Base-by-base conservation (phyloP, 768 basidiomycete genomes). In the Hericium erinaceus region DNA sequence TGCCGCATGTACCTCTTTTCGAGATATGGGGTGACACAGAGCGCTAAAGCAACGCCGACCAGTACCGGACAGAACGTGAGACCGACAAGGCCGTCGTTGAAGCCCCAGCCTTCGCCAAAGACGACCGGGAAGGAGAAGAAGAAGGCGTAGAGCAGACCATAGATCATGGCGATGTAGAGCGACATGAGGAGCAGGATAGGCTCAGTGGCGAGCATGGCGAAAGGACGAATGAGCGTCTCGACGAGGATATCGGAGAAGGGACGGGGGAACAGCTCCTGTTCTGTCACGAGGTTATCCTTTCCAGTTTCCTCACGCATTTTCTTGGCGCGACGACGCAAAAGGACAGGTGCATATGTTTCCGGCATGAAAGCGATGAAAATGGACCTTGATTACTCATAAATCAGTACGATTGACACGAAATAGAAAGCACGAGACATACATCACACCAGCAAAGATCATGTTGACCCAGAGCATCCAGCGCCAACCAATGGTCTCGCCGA, bases 341-440 rank as follows among this genome's bases (percentile, higher is more conserved):
- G 65, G 4, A 69, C 63, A 0, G 79, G 78, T 0, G 75, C 74
- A 63, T 72, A 80, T 1, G 79, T 80, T 66, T 80, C 79, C 3
- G 77, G 77, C 0, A 78, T 66, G 46, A 73, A 61, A 50, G 70
- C 49, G 24, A 60, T 60, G 57, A 66, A 65, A 9, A 63, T 22
- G 13, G 59, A 48, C 24, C 52, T 48, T 33, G 8, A 39, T 11
- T 8, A 15, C 26, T 24, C 10, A 9, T 20, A 49, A 11, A 4
- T 16, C 12, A 40, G 24, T 4, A 4, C 33, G 9, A 33, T 33
- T 33, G 33, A 33, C 33, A 33, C 4, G 26, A 2, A 10, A 16
- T 5, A 26, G 33, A 13, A 11, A n/a, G 3, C 41, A 33, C 10
- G 18, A 33, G 16, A 55, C 54, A 22, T 26, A 55, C 54, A 74